These are phyloP conservation scores for Gynostemma pentaphyllum DNA, from an alignment of 306 rosid genomes.

Conservation along the genomic window DNA sequence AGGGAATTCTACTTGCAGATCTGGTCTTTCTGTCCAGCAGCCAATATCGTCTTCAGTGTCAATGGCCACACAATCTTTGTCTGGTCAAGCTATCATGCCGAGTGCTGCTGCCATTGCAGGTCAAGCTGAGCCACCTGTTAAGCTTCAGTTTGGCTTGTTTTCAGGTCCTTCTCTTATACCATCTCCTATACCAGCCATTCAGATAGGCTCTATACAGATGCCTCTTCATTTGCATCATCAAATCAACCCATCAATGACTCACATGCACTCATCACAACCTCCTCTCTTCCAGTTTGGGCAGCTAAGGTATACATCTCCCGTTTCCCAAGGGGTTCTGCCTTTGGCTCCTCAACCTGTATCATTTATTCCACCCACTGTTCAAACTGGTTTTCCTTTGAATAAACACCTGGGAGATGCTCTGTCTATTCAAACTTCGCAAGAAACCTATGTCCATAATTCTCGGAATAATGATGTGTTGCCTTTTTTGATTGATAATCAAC, in stretches of 20 bases:
- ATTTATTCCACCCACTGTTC: slow-evolving; percentile 58
- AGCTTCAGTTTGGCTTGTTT: slow-evolving; percentile 96
- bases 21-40: slow-evolving; percentile 38
- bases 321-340: slow-evolving; percentile 71
- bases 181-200: slow-evolving; percentile 90
- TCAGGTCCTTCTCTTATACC: slow-evolving; percentile 96
- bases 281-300: slow-evolving; percentile 98
- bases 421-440: slow-evolving; percentile 46
- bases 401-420: slow-evolving; percentile 42
- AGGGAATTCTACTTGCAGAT: slow-evolving; percentile 35
- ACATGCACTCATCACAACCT: slow-evolving; percentile 68
- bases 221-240: slow-evolving; percentile 88
- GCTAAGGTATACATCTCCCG: slow-evolving; percentile 66
- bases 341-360: slow-evolving; percentile 69
- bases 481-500: slow-evolving; percentile 34
- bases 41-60: slow-evolving; percentile 30
- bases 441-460: slow-evolving; percentile 26
- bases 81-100: slow-evolving; percentile 35
- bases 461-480: slow-evolving; percentile 28
- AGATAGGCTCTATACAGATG: slow-evolving; percentile 98
- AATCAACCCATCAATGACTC: slow-evolving; percentile 54
- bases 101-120: slow-evolving; percentile 33
- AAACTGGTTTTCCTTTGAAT: slow-evolving; percentile 43
- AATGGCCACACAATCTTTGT: slow-evolving; percentile 28
- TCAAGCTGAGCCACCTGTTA: slow-evolving; percentile 66